These are phyloP conservation scores for Suillus luteus DNA, from an alignment of 768 basidiomycete species.

Conservation along the genomic window DNA sequence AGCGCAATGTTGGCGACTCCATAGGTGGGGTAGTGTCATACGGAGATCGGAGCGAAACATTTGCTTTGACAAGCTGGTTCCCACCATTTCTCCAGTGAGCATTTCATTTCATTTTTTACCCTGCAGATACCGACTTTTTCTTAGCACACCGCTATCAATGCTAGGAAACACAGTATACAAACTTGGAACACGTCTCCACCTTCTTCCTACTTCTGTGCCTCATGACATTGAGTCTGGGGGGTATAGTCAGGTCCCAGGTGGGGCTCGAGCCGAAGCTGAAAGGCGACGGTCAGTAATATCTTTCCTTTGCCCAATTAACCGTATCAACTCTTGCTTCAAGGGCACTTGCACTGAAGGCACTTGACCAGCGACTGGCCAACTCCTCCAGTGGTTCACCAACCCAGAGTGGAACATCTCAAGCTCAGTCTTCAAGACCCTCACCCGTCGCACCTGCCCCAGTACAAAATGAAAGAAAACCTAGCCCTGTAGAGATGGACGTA, in stretches of 20 bases:
- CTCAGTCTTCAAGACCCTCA: conserved; percentile 31
- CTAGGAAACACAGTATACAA: conserved; percentile 70
- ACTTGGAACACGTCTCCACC: conserved; percentile 65
- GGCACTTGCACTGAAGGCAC: conserved; percentile 93
- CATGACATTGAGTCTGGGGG: conserved; percentile 70
- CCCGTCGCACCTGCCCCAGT: conserved; percentile 33
- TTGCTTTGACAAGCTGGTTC: conserved; percentile 95
- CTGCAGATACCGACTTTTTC: conserved; percentile 6
- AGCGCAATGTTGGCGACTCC: conserved; percentile 72
- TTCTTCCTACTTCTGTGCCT: conserved; percentile 64
- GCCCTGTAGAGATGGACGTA: conserved; percentile 23
- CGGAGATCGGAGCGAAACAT: conserved; percentile 96
- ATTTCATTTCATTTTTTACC: background rate
- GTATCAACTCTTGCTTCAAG: conserved; percentile 43
- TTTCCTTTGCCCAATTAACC: background rate
- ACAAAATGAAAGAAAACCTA: conserved; percentile 33
- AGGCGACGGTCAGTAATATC: conserved; percentile 69
- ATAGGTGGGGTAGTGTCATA: conserved; percentile 67
- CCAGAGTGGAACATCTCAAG: conserved; percentile 32
- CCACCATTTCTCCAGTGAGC: conserved; percentile 92
- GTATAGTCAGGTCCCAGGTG: conserved; percentile 79
- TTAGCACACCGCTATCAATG: conserved; percentile 69
- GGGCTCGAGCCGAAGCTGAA: conserved; percentile 94
- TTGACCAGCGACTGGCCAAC: conserved; percentile 89
- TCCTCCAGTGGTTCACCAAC: conserved; percentile 37